Base-by-base conservation (phyloP, 805 yeast species). In the Candida tammaniensis region DNA sequence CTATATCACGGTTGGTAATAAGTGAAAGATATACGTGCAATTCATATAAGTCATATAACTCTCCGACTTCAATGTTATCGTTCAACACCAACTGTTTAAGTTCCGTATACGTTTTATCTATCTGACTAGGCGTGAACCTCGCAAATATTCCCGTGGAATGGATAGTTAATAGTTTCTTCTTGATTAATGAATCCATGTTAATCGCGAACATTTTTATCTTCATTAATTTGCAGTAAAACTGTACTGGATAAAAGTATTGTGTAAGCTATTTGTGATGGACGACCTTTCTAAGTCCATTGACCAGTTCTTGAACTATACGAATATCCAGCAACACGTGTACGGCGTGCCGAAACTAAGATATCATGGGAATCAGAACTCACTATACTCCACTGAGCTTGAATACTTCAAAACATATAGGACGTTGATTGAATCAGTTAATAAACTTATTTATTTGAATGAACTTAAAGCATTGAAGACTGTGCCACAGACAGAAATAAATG, bases 11-110 rank as follows among this genome's bases (percentile, higher is more conserved):
- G 32, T 75, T 67, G n/a, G 82, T 58, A 30, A 65, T 51, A 23
- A 89, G 56, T 4, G 80, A 62, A 12, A 88, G 64, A 49, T 76
- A 77, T 55, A 86, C 86, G 33, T 83, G 79, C 48, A 86, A 70
- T 54, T 86, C 95, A 44, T 80, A 64, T 19, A 89, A 55, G 6
- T 74, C 67, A 52, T 72, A 80, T 23, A 60, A 55, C 35, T 72
- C 76, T 33, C 72, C 57, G n/a, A 76, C 69, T 14, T 63, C 58
- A n/a, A 61, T 45, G 19, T 55, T 33, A 36, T 66, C 65, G 28
- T 54, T 38, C 9, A 49, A 35, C 9, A 50, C 36, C 16, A 76
- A 49, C 27, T 35, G 45, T 21, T 54, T 56, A 17, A 77, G 64
- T 35, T 72, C 74, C 1, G 59, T 44, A 40, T 71, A 65, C 23